phyloP scores from a whole-genome alignment of 108 stramenopile genomes.

The Fistulifera solaris region DNA sequence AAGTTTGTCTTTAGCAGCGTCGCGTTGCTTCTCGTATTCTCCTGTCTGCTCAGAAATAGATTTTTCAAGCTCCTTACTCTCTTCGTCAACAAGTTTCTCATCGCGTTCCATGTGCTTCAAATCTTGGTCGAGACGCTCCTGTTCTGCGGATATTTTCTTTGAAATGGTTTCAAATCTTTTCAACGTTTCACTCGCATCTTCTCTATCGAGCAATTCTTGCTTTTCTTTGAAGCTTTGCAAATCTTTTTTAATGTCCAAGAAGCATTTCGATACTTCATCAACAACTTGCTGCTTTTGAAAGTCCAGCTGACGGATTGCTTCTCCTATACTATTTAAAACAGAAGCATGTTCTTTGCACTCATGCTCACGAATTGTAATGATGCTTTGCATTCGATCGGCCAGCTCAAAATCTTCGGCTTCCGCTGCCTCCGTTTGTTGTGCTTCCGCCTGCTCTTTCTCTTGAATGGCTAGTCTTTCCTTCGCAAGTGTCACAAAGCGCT shows the following conservation, averaged over 20 bases:
- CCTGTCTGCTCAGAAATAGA: constrained; percentile 68
- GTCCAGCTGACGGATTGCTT: constrained; percentile 42
- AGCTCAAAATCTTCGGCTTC: constrained; percentile 83
- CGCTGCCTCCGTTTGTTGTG: constrained; percentile 55
- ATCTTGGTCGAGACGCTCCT: constrained; percentile 61
- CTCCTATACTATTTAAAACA: constrained; percentile 36
- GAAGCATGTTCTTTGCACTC: constrained; percentile 41
- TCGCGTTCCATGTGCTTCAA: constrained; percentile 77
- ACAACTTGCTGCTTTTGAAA: constrained; percentile 34
- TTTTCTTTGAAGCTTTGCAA: constrained; percentile 43
- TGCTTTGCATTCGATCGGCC: constrained; percentile 61
- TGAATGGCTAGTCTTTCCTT: constrained; percentile 44
- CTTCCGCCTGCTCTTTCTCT: constrained; percentile 53
- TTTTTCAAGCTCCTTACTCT: constrained; percentile 61
- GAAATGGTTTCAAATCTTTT: constrained; percentile 53
- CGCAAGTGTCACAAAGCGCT: constrained; percentile 40
- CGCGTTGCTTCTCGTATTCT: constrained; percentile 49
- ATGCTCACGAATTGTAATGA: constrained; percentile 45
- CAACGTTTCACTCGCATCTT: constrained; percentile 20
- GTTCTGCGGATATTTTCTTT: constrained; percentile 60
- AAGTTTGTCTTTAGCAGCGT: constrained; percentile 48
- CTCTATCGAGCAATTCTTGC: constrained; percentile 26
- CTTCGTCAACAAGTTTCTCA: constrained; percentile 56
- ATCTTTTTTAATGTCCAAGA: constrained; percentile 31
- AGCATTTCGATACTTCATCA: constrained; percentile 43